Evolutionary conservation across 1,139 yeast species (phyloP).

Genomic region (Eremothecium sinecaudum): DNA sequence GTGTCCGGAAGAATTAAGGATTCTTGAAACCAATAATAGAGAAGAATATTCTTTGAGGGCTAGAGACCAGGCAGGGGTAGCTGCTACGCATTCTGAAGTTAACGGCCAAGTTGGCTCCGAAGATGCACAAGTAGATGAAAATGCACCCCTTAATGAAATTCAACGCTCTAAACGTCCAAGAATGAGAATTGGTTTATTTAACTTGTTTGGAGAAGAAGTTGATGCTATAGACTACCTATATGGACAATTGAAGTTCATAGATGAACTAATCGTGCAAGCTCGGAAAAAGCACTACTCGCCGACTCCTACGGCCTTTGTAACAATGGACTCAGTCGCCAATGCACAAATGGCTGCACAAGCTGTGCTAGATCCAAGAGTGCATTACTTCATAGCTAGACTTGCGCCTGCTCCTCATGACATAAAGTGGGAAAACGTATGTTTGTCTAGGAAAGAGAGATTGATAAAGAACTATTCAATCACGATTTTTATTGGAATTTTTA

Average conservation of each 20-base stretch:
- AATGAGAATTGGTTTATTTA: constrained; percentile 42
- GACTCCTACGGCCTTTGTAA: constrained; percentile 65
- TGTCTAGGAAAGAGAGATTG: constrained; percentile 47
- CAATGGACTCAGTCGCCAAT: constrained; percentile 76
- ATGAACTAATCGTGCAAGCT: constrained; percentile 50
- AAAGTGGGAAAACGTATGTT: constrained; percentile 62
- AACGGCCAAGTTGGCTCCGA: neutral
- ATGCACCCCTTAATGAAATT: constrained; percentile 22
- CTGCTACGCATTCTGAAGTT: neutral
- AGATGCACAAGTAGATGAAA: constrained; percentile 27
- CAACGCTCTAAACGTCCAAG: constrained; percentile 39
- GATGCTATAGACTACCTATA: constrained; percentile 61
- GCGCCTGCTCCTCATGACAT: constrained; percentile 82
- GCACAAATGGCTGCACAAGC: constrained; percentile 87
- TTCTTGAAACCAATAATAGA: constrained; percentile 14
- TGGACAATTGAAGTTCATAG: constrained; percentile 48
- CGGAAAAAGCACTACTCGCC: constrained; percentile 57
- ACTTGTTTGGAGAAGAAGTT: constrained; percentile 45
- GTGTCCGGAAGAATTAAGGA: constrained; percentile 35
- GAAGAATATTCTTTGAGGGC: constrained; percentile 22
- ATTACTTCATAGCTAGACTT: constrained; percentile 55
- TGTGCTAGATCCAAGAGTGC: constrained; percentile 66
- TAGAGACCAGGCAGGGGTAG: constrained; percentile 3
- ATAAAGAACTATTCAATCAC: constrained; percentile 54
- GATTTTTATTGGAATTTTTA: constrained; percentile 49